Percentiles rank a stretch among this genome's conserved stretches.
Evolutionary conservation across 768 basidiomycete genomes (phyloP).

Genomic region (Rhizopogon salebrosus): DNA sequence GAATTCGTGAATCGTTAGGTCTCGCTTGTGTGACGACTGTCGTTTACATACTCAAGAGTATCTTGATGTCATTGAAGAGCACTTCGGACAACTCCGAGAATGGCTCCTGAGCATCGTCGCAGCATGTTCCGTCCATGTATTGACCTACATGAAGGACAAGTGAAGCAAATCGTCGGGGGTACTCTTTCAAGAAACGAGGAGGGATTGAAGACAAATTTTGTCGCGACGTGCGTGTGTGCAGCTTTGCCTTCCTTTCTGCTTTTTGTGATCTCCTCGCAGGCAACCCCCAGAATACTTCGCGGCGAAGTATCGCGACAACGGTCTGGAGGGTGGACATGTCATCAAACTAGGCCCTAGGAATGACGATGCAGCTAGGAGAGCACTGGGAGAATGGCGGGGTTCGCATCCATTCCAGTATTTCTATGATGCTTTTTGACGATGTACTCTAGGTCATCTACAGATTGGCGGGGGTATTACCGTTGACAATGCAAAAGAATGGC

Average conservation of each 20-base stretch:
- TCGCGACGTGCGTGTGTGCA: slow-evolving; percentile 61
- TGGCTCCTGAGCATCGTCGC: slow-evolving; percentile 18
- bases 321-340: slow-evolving; percentile 84
- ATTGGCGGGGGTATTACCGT: slow-evolving; percentile 90
- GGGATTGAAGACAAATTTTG: slow-evolving; percentile 80
- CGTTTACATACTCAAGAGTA: too few species aligned
- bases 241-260: neutral
- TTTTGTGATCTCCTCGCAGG: slow-evolving; percentile 33
- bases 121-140: slow-evolving; percentile 89
- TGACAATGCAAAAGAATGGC: slow-evolving; percentile 77
- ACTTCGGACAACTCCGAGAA: slow-evolving; percentile 5
- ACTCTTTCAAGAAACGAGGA: slow-evolving; percentile 70
- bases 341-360: slow-evolving; percentile 94
- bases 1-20: too few species aligned
- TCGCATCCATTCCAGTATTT: slow-evolving; percentile 11
- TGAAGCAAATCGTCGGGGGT: slow-evolving; percentile 98
- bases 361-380: slow-evolving; percentile 82
- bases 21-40: neutral
- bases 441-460: slow-evolving; percentile 64
- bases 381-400: slow-evolving; percentile 83
- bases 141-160: slow-evolving; percentile 91
- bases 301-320: slow-evolving; percentile 62
- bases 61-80: too few species aligned
- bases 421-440: slow-evolving; percentile 2
- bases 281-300: slow-evolving; percentile 80